These are phyloP conservation scores for Colletotrichum coccodes DNA, from an alignment of 2,329 filamentous ascomycete species.

Conservation along the genomic window DNA sequence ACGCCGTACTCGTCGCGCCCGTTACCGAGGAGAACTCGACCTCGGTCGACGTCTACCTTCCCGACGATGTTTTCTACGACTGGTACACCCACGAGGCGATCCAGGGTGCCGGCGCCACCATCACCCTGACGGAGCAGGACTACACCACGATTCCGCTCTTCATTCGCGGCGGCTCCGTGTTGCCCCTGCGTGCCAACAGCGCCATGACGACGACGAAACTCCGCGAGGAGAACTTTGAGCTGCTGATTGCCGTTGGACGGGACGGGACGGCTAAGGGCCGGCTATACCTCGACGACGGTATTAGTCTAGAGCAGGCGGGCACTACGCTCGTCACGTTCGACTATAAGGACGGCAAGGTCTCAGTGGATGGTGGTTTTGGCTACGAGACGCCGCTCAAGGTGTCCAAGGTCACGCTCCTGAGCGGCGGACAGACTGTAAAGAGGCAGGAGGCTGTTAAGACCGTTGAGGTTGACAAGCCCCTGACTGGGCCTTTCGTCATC, in stretches of 20 bases:
- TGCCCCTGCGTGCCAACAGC: conserved; percentile 66
- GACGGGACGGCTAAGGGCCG: conserved; percentile 72
- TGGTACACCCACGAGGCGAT: conserved; percentile 56
- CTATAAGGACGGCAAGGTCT: conserved; percentile 64
- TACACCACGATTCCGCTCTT: conserved; percentile 71
- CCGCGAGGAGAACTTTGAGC: conserved; percentile 73
- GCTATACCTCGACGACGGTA: conserved; percentile 84
- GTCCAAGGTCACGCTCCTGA: conserved; percentile 60
- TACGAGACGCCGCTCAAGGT: conserved; percentile 58
- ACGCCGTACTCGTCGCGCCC: conserved; percentile 58
- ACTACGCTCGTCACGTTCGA: conserved; percentile 69
- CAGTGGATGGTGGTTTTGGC: conserved; percentile 62
- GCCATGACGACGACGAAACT: conserved; percentile 73
- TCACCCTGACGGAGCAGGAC: conserved; percentile 44
- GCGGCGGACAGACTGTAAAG: conserved; percentile 18
- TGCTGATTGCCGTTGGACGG: conserved; percentile 73
- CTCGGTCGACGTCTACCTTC: conserved; percentile 58
- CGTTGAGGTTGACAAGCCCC: conserved; percentile 35
- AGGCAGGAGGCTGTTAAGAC: conserved; percentile 30
- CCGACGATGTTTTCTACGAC: conserved; percentile 62
- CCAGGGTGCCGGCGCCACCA: conserved; percentile 22
- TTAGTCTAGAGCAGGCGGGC: conserved; percentile 65
- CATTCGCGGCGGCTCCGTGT: conserved; percentile 71
- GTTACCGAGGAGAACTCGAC: conserved; percentile 56
- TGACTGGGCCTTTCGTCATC: conserved; percentile 34